These are phyloP conservation scores for Cladobotryum mycophilum DNA, from an alignment of 2,329 filamentous ascomycete species.

Conservation along the genomic window DNA sequence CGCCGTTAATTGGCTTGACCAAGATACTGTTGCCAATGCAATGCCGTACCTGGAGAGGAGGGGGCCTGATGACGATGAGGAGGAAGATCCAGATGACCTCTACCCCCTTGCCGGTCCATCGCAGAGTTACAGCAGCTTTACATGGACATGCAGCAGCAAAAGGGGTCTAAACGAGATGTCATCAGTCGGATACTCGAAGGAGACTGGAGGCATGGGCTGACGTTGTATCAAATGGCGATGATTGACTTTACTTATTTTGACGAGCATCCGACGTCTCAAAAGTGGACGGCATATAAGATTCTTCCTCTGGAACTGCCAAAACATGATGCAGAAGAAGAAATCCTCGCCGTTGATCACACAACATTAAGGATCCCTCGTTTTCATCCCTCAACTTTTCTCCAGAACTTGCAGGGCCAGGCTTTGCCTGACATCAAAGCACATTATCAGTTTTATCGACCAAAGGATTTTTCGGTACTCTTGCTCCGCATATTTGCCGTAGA, in stretches of 20 bases:
- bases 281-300: conserved; percentile 58
- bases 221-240: conserved; percentile 62
- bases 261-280: conserved; percentile 57
- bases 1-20: conserved; percentile 70
- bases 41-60: conserved; percentile 26
- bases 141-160: conserved; percentile 49
- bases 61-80: conserved; percentile 33
- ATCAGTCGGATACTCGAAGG: conserved; percentile 58
- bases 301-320: conserved; percentile 41
- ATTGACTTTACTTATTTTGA: conserved; percentile 61
- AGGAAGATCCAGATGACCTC: conserved; percentile 57
- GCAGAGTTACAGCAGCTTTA: conserved; percentile 63
- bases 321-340: conserved; percentile 31
- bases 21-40: conserved; percentile 54
- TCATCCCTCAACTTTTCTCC: conserved; percentile 73
- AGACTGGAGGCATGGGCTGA: conserved; percentile 62
- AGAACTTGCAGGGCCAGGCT: conserved; percentile 66
- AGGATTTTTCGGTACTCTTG: conserved; percentile 61
- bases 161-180: conserved; percentile 57
- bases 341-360: conserved; percentile 37
- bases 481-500: conserved; percentile 76
- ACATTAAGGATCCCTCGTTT: conserved; percentile 59
- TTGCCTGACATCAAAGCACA: conserved; percentile 77
- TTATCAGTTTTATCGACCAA: conserved; percentile 71
- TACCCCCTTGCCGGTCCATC: conserved; percentile 63